A percentile compares a stretch with the other conserved stretches of the same genome.
Evolutionary conservation across 2,329 filamentous ascomycete genomes (phyloP).

Genomic region (Penicillium vulpinum): DNA sequence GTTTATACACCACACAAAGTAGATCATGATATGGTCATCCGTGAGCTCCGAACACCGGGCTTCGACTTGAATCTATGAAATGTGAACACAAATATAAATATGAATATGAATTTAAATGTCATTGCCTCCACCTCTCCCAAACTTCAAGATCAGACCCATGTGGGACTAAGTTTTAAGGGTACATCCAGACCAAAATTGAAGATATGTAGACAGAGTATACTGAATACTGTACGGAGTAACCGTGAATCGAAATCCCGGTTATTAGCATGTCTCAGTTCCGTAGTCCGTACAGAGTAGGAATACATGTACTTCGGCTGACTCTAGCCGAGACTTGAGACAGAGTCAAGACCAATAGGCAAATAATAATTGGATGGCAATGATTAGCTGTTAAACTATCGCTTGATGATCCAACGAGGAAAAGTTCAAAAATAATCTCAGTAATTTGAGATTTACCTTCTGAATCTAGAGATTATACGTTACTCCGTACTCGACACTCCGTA

Average conservation of each 20-base stretch:
- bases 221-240: neutral
- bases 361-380: neutral
- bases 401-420: neutral
- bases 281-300: neutral
- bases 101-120: neutral
- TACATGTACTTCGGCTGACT: neutral
- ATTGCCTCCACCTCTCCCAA: neutral
- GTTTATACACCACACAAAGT: neutral
- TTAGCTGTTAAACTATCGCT: neutral
- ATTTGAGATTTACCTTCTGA: neutral
- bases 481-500: neutral
- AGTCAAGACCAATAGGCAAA: neutral
- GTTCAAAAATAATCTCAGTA: neutral
- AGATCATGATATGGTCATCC: neutral
- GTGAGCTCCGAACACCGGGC: neutral
- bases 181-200: neutral
- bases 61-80: too few relatives aligned
- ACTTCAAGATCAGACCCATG: neutral
- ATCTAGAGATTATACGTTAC: neutral
- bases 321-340: too few relatives aligned
- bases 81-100: neutral
- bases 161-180: neutral
- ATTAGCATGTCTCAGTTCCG: neutral
- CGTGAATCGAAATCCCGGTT: neutral
- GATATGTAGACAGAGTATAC: neutral